Evolutionary conservation across 1,284 basidiomycete genomes (phyloP).

Genomic region (Lentinula novae-zelandiae): DNA sequence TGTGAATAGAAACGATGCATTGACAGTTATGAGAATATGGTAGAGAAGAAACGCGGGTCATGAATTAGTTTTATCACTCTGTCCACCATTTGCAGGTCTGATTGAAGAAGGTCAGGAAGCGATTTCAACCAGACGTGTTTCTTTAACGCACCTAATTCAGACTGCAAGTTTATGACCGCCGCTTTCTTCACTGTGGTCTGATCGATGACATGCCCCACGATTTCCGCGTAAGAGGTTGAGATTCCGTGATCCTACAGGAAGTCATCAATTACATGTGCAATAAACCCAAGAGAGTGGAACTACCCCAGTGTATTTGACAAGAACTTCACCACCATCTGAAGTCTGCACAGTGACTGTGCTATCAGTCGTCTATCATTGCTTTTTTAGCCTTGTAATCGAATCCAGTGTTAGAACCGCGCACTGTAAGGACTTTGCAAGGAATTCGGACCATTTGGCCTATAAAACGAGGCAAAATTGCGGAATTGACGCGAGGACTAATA

Average conservation of each 20-base stretch:
- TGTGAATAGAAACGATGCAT: neutral
- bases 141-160: constrained; percentile 57
- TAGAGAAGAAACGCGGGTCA: constrained; percentile 51
- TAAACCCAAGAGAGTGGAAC: constrained; percentile 17
- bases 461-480: constrained; percentile 51
- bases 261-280: constrained; percentile 1
- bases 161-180: constrained; percentile 59
- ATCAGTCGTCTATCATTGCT: constrained; percentile 43
- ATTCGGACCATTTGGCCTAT: constrained; percentile 65
- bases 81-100: constrained; percentile 67
- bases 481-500: constrained; percentile 63
- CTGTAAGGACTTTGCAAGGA: constrained; percentile 66
- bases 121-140: neutral
- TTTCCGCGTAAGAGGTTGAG: constrained; percentile 54
- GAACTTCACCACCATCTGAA: constrained; percentile 70
- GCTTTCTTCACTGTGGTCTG: constrained; percentile 62
- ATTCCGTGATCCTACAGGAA: neutral
- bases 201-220: constrained; percentile 68
- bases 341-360: constrained; percentile 62
- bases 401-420: constrained; percentile 26
- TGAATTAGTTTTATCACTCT: constrained; percentile 64
- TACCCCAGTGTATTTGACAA: constrained; percentile 49
- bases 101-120: neutral
- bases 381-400: neutral
- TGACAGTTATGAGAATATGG: constrained; percentile 36